Evolutionary conservation across 169 alveolate genomes (phyloP).

Genomic region (Plasmodium billcollinsi): DNA sequence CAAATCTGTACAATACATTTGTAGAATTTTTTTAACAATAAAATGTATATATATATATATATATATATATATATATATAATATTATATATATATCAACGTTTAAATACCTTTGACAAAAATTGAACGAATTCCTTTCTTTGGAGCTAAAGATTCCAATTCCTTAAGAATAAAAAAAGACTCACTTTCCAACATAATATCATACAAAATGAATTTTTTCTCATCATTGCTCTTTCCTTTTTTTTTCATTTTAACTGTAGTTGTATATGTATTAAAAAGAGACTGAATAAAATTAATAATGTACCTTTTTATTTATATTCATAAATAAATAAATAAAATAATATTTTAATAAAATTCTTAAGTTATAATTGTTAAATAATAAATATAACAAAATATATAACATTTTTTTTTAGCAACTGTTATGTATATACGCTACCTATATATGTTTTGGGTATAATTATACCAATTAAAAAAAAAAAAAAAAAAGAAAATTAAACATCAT

Average conservation of each 20-base stretch:
- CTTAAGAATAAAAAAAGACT: slow-evolving; percentile 73
- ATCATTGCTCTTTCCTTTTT: slow-evolving; percentile 75
- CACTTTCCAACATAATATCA: slow-evolving; percentile 77
- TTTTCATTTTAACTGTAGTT: slow-evolving; percentile 27
- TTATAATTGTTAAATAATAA: no score
- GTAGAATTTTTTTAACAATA: not conserved
- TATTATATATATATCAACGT: not conserved
- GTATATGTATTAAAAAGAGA: no score
- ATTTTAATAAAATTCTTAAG: no score
- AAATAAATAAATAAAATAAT: no score
- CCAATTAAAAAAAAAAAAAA: no score
- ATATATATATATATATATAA: slow-evolving; percentile 1
- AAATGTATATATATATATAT: not conserved
- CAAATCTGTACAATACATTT: slow-evolving; percentile 36
- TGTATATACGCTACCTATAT: no score
- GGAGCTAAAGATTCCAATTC: slow-evolving; percentile 76
- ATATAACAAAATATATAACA: no score
- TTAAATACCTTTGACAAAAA: slow-evolving; percentile 73
- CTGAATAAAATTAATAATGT: no score
- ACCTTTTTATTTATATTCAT: no score
- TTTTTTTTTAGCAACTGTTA: no score
- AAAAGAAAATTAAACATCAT: no score
- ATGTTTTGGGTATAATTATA: no score
- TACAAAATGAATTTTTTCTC: slow-evolving; percentile 75
- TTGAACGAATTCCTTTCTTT: slow-evolving; percentile 74